Percentiles rank a stretch among this genome's conserved stretches.
These are phyloP conservation scores for Actinidia arguta DNA, from an alignment of 179 eudicot species.

Conservation along the genomic window DNA sequence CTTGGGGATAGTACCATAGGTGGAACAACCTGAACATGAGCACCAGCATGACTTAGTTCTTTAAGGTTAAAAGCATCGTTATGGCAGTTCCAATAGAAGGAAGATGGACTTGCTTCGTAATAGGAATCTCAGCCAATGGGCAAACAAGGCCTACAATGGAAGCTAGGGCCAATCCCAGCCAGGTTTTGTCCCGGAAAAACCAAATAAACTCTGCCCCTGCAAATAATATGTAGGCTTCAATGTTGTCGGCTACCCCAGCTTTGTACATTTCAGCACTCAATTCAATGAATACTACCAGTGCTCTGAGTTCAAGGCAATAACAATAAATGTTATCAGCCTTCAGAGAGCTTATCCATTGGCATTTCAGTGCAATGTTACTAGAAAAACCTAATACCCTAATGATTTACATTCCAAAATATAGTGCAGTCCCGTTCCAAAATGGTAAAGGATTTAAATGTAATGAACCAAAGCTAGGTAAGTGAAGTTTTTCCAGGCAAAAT, in stretches of 20 bases:
- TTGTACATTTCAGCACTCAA: slow-evolving; percentile 84
- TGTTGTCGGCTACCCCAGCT: slow-evolving; percentile 71
- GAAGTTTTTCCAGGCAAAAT: too few relatives aligned
- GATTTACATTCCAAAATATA: too few relatives aligned
- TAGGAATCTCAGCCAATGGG: slow-evolving; percentile 84
- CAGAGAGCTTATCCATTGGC: too few relatives aligned
- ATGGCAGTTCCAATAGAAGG: background rate
- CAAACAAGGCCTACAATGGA: slow-evolving; percentile 69
- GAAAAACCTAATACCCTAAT: too few relatives aligned
- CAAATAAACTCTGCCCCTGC: slow-evolving; percentile 78
- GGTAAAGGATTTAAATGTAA: too few relatives aligned
- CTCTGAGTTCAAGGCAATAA: slow-evolving; percentile 40
- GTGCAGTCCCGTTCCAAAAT: too few relatives aligned
- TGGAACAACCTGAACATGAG: slow-evolving; percentile 52
- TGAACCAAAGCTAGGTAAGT: too few relatives aligned
- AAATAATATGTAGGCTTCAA: slow-evolving; percentile 82
- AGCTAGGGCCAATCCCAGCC: slow-evolving; percentile 80
- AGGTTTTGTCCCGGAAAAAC: slow-evolving; percentile 62
- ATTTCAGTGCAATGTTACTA: too few relatives aligned
- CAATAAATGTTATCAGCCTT: too few relatives aligned
- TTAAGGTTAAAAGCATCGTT: background rate
- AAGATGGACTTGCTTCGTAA: slow-evolving; percentile 62
- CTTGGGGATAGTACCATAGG: slow-evolving; percentile 90
- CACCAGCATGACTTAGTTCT: background rate
- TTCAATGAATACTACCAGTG: slow-evolving; percentile 66